Evolutionary conservation across 768 basidiomycete species (phyloP), one percentile per base, ranked within the genome.

Genomic region (Kwoniella dendrophila): DNA sequence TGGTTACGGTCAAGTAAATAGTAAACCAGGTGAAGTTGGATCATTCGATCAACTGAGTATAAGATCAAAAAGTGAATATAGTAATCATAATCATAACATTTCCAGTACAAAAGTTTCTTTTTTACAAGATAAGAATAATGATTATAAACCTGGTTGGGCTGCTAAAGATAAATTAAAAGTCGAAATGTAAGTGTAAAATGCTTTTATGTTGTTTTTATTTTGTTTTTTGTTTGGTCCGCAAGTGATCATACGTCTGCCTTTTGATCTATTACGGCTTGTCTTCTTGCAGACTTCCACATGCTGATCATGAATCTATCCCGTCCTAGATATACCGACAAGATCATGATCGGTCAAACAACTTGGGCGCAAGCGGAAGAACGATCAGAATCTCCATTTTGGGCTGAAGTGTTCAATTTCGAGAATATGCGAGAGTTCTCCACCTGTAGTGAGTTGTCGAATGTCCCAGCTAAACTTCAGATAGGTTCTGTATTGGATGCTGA

Each of bases 101-200:
- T n/a, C n/a, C n/a, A n/a, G n/a, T n/a, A n/a, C n/a, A n/a, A n/a
- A n/a, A n/a, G n/a, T n/a, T n/a, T n/a, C n/a, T n/a, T n/a, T n/a
- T n/a, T n/a, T n/a, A n/a, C n/a, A n/a, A n/a, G n/a, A n/a, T 10
- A 22, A 22, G 20, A 51, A 51, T 18, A 29, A 51, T 33, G 49
- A 51, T 29, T 34, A 32, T 29, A 51, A 50, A 32, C 12, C 32
- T 10, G 49, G 60, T 33, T 67, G 60, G 60, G 52, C 34, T 3
- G 47, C 36, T 6, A 52, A 54, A 34, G 61, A 59, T 11, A 55
- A n/a, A 8, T 26, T 67, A n/a, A 34, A 33, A 27, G 44, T 67
- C 10, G 66, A 63, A 38, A 33, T 67, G 66, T 67, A 38, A 58
- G 66, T n/a, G n/a, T n/a, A n/a, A n/a, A n/a, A n/a, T n/a, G n/a